A percentile compares a stretch with the other conserved stretches of the same genome.
Evolutionary conservation across 805 yeast genomes (phyloP).

Genomic region (Cyberlindnera lachancei): DNA sequence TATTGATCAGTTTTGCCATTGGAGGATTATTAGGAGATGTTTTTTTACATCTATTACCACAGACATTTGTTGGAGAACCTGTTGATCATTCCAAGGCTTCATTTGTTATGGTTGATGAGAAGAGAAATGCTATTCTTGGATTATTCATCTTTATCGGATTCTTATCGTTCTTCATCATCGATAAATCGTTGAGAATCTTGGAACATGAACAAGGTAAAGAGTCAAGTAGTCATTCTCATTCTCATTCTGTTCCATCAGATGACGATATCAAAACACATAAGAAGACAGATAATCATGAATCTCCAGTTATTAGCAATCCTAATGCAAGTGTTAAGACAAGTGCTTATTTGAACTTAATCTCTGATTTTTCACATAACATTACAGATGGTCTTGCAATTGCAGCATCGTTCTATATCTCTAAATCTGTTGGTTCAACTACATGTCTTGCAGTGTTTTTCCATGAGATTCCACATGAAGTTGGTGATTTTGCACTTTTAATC

Average conservation of each 20-base stretch:
- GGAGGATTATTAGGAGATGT: constrained; percentile 76
- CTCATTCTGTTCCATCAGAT: constrained; percentile 27
- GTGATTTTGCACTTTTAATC: constrained; percentile 67
- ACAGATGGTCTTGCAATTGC: constrained; percentile 75
- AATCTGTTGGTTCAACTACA: constrained; percentile 58
- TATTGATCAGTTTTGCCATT: constrained; percentile 65
- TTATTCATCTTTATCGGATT: constrained; percentile 55
- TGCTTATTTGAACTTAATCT: constrained; percentile 58
- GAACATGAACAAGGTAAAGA: constrained; percentile 28
- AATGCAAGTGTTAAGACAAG: constrained; percentile 31
- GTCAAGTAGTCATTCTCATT: constrained; percentile 22
- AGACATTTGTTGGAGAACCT: constrained; percentile 49
- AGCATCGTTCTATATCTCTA: constrained; percentile 57
- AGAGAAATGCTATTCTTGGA: constrained; percentile 42
- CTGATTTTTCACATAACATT: constrained; percentile 67
- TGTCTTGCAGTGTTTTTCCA: constrained; percentile 67
- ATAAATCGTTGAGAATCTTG: constrained; percentile 48
- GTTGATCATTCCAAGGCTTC: constrained; percentile 31
- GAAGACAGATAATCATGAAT: constrained; percentile 19
- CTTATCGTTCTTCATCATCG: constrained; percentile 50
- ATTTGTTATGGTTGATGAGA: constrained; percentile 45
- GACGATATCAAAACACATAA: constrained; percentile 12
- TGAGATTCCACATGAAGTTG: constrained; percentile 77
- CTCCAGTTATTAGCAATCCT: constrained; percentile 27
- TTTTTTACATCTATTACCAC: constrained; percentile 65